A percentile compares a stretch with the other conserved stretches of the same genome.
Conservation (phyloP, 2,329 filamentous ascomycete genomes). For the Neonectria coccinea region DNA sequence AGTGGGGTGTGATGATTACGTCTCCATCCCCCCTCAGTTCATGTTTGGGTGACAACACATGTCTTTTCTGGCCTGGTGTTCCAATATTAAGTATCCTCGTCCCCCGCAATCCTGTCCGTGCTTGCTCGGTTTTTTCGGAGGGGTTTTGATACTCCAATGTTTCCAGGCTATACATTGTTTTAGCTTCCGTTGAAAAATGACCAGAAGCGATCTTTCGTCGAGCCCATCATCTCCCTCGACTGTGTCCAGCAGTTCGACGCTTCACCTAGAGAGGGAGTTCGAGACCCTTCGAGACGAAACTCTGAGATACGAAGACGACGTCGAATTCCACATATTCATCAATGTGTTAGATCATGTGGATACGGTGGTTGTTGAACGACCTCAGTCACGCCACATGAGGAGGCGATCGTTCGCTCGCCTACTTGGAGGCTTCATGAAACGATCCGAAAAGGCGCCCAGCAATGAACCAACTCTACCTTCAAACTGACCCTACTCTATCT, state of each 20-base stretch:
- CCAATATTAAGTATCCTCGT: slow-evolving; percentile 14
- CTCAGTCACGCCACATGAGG: slow-evolving; percentile 23
- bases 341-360: slow-evolving; percentile 43
- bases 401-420: slow-evolving; percentile 38
- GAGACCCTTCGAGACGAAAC: slow-evolving; percentile 39
- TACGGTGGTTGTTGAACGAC: slow-evolving; percentile 36
- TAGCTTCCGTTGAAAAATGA: slow-evolving; percentile 26
- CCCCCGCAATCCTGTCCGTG: slow-evolving; percentile 6
- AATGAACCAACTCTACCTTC: slow-evolving; percentile 22
- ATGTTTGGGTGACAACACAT: slow-evolving; percentile 8
- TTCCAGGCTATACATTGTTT: not conserved
- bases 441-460: slow-evolving; percentile 31
- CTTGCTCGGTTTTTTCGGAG: not conserved
- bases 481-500: slow-evolving; percentile 4
- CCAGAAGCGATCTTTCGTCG: slow-evolving; percentile 32
- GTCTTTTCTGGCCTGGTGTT: slow-evolving; percentile 21
- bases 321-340: slow-evolving; percentile 44
- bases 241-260: slow-evolving; percentile 36
- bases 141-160: not conserved
- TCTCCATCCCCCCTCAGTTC: slow-evolving; percentile 4
- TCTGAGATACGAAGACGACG: slow-evolving; percentile 43
- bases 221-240: slow-evolving; percentile 35
- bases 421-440: slow-evolving; percentile 35
- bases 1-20: slow-evolving; percentile 18
- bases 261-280: slow-evolving; percentile 41